These are phyloP conservation scores for Termitomyces sp. DNA, from an alignment of 768 basidiomycete species.

Conservation along the genomic window DNA sequence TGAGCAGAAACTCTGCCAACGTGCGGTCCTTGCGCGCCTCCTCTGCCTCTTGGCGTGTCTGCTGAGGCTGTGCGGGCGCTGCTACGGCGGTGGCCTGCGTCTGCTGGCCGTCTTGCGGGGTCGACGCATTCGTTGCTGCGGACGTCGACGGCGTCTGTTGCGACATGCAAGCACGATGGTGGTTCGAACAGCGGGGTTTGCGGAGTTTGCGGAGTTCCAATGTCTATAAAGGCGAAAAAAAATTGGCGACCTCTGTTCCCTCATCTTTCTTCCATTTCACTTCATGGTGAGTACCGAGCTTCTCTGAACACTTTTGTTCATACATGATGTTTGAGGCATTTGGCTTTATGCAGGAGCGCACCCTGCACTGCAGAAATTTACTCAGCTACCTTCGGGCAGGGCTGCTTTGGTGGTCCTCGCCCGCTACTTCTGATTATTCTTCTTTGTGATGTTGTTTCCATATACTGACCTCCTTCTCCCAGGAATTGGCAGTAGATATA, in stretches of 20 bases:
- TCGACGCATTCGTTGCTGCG: constrained; percentile 24
- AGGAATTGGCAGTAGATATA: background rate
- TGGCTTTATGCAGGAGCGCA: constrained; percentile 75
- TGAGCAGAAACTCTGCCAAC: constrained; percentile 88
- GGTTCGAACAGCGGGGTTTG: constrained; percentile 19
- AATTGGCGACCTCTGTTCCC: background rate
- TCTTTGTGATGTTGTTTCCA: background rate
- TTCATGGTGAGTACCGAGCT: constrained; percentile 24
- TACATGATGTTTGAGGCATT: constrained; percentile 90
- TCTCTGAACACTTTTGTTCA: background rate
- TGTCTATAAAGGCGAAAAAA: constrained; percentile 16
- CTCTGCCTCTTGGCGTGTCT: constrained; percentile 70
- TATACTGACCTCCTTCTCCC: background rate
- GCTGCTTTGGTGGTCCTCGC: constrained; percentile 40
- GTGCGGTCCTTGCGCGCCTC: constrained; percentile 88
- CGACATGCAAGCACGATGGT: constrained; percentile 20
- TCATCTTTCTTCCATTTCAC: background rate
- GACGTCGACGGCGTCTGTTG: constrained; percentile 31
- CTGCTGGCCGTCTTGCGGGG: constrained; percentile 26
- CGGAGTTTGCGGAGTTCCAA: constrained; percentile 34
- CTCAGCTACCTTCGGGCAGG: constrained; percentile 87
- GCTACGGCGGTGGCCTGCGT: constrained; percentile 19
- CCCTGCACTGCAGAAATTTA: constrained; percentile 78
- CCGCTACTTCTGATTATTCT: constrained; percentile 40
- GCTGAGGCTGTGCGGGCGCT: constrained; percentile 28